Conservation (phyloP, 148 eudicot genomes). For the Dianthus caryophyllus region DNA sequence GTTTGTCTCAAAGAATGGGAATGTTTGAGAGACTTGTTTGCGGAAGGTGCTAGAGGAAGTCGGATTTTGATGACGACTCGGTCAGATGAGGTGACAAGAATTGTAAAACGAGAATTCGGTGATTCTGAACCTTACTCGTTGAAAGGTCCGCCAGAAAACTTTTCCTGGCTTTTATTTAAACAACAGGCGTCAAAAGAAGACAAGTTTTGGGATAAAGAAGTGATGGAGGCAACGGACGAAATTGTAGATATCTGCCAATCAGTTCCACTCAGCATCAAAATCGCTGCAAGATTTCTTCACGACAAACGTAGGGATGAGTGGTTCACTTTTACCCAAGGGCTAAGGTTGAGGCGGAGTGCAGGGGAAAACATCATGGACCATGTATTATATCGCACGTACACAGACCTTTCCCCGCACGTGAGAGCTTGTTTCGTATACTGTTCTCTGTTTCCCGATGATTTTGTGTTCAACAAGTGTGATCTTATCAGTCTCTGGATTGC, state of each 20-base stretch:
- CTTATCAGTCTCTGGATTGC: slow-evolving; percentile 22
- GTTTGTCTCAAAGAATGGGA: slow-evolving; percentile 14
- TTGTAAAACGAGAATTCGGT: neutral
- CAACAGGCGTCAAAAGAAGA: neutral
- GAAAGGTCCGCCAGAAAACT: neutral
- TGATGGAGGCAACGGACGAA: neutral
- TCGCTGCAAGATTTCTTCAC: slow-evolving; percentile 21
- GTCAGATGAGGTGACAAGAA: neutral
- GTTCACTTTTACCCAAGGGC: neutral
- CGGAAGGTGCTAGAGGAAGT: no score
- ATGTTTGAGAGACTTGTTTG: slow-evolving; percentile 10
- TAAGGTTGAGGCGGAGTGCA: neutral
- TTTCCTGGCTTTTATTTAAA: slow-evolving; percentile 5
- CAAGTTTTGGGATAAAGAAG: neutral
- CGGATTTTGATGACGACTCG: slow-evolving; percentile 22
- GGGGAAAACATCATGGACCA: neutral
- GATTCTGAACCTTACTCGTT: neutral
- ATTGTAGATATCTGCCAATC: slow-evolving; percentile 15
- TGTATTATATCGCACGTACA: slow-evolving; percentile 8
- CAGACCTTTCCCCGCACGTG: slow-evolving; percentile 16
- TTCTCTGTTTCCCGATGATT: slow-evolving; percentile 27
- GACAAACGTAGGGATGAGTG: slow-evolving; percentile 12
- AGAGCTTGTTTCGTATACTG: slow-evolving; percentile 26
- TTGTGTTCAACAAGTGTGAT: slow-evolving; percentile 20
- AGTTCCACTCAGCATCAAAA: slow-evolving; percentile 22